Conservation (phyloP, 352 stramenopile species). For the Paralagenidium karlingii region DNA sequence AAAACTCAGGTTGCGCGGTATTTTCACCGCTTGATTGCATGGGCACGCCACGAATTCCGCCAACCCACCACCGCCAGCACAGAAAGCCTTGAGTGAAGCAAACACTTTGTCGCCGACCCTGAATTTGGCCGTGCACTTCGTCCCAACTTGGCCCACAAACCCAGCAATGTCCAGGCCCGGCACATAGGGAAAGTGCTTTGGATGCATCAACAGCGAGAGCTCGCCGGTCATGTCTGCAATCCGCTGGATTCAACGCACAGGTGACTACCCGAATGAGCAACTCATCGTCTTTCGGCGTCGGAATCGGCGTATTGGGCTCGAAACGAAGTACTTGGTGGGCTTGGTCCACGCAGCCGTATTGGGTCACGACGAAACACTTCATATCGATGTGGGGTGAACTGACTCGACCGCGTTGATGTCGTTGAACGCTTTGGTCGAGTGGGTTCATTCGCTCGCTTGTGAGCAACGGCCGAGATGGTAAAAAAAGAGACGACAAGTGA, state of each 20-base stretch:
- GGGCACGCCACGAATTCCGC: conserved; percentile 21
- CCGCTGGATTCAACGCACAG: conserved; percentile 17
- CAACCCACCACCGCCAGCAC: conserved; percentile 11
- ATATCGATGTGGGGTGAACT: too few species aligned
- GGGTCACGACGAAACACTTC: too few species aligned
- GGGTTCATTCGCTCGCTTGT: too few species aligned
- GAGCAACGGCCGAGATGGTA: too few species aligned
- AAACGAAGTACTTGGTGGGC: too few species aligned
- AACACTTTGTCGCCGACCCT: conserved; percentile 20
- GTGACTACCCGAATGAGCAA: conserved; percentile 17
- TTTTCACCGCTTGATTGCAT: conserved; percentile 5
- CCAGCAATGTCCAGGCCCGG: conserved; percentile 28
- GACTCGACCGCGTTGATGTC: too few species aligned
- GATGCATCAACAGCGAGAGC: conserved; percentile 21
- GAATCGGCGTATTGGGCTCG: too few species aligned
- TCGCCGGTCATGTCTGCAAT: conserved; percentile 18
- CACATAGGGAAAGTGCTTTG: conserved; percentile 24
- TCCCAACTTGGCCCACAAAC: conserved; percentile 16
- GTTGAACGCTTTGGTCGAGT: too few species aligned
- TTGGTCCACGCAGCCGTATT: too few species aligned
- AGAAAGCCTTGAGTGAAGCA: conserved; percentile 7
- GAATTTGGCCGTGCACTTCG: conserved; percentile 11
- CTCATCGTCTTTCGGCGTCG: too few species aligned
- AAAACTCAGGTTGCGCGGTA: conserved; percentile 8
- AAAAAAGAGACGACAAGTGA: too few species aligned